These are phyloP conservation scores for Furculomyces boomerangus DNA, from an alignment of 371 early-diverging fungal species.

Conservation along the genomic window DNA sequence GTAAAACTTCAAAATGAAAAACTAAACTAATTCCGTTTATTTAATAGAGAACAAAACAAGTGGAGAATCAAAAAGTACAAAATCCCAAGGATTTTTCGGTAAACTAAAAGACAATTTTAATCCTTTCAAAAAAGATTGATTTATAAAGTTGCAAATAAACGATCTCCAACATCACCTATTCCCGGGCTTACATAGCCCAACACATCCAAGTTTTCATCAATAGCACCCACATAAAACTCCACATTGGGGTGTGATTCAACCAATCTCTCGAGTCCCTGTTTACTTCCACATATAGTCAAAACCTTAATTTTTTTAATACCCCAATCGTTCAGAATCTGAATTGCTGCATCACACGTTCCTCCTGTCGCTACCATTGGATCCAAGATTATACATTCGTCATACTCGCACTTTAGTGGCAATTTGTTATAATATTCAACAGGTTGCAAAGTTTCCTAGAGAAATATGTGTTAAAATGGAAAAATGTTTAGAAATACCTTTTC, in stretches of 20 bases:
- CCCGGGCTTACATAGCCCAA: constrained; percentile 53
- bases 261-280: constrained; percentile 37
- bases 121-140: background rate
- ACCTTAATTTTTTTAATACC: background rate
- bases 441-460: constrained; percentile 29
- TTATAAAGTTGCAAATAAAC: constrained; percentile 17
- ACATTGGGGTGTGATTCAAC: constrained; percentile 54
- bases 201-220: constrained; percentile 46
- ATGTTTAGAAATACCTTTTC: constrained; percentile 34
- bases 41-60: too few species aligned
- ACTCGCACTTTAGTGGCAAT: constrained; percentile 41
- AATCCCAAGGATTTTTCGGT: constrained; percentile 5
- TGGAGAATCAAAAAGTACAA: background rate
- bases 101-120: constrained; percentile 17
- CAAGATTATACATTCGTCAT: constrained; percentile 52
- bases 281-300: constrained; percentile 2
- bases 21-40: too few species aligned
- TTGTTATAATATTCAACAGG: constrained; percentile 93
- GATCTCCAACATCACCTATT: constrained; percentile 63
- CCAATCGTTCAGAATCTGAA: constrained; percentile 66
- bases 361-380: constrained; percentile 80
- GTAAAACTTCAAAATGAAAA: too few species aligned
- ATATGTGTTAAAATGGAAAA: constrained; percentile 12
- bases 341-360: constrained; percentile 64
- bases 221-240: constrained; percentile 38